Conservation (phyloP, 2,329 filamentous ascomycete genomes). For the Penicillium sp. region DNA sequence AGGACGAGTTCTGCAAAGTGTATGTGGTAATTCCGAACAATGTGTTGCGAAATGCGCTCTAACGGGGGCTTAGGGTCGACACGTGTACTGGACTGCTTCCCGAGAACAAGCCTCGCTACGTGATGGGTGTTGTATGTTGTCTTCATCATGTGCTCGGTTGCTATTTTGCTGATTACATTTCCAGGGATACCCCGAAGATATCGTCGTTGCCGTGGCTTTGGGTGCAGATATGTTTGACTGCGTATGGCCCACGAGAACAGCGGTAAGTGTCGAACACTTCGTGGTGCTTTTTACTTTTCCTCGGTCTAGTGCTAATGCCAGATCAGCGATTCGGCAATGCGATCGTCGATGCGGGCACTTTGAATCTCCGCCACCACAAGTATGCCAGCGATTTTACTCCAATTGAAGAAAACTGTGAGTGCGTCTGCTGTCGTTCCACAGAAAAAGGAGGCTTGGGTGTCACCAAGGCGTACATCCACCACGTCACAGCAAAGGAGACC, state of each 20-base stretch:
- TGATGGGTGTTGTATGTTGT: constrained; percentile 77
- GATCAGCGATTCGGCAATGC: constrained; percentile 80
- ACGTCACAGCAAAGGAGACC: constrained; percentile 90
- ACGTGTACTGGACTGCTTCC: constrained; percentile 81
- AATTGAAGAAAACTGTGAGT: constrained; percentile 76
- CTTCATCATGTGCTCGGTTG: not conserved
- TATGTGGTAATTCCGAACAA: constrained; percentile 20
- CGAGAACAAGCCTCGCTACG: constrained; percentile 89
- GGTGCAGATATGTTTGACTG: constrained; percentile 99
- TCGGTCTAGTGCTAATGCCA: constrained; percentile 1
- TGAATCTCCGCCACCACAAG: constrained; percentile 72
- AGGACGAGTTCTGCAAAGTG: constrained; percentile 85
- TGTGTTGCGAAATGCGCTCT: too few relatives aligned
- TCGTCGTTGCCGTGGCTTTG: constrained; percentile 86
- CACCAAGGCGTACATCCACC: constrained; percentile 83
- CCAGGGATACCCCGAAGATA: constrained; percentile 85
- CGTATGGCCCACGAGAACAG: constrained; percentile 95
- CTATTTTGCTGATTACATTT: constrained; percentile 11
- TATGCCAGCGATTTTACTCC: constrained; percentile 77
- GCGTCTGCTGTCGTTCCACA: constrained; percentile 64
- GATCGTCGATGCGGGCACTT: constrained; percentile 70
- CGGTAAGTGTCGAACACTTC: constrained; percentile 44
- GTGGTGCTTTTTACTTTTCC: not conserved
- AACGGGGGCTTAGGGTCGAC: constrained; percentile 50
- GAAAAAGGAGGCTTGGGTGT: constrained; percentile 69